Evolutionary conservation across 257 asterid species (phyloP).

Genomic region (Solanum peruvianum): DNA sequence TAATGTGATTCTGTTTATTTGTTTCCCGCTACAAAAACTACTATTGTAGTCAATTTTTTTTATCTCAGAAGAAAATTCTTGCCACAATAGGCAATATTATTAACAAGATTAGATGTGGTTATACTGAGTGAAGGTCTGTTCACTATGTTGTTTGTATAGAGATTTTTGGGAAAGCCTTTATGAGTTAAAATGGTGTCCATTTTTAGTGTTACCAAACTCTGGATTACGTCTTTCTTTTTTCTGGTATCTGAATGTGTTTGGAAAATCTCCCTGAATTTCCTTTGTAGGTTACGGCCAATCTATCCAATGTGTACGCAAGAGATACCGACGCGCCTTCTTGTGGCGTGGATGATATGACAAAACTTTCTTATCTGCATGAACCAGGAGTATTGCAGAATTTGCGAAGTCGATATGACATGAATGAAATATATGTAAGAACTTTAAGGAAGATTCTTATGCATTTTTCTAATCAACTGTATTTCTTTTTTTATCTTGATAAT

Average conservation of each 20-base stretch:
- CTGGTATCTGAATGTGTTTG: background rate
- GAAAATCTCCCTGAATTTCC: background rate
- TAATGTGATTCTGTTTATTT: background rate
- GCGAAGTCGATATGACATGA: conserved; percentile 52
- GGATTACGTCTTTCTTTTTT: background rate
- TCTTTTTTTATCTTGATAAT: background rate
- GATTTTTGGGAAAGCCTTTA: background rate
- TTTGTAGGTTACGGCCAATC: conserved; percentile 44
- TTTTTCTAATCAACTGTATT: background rate
- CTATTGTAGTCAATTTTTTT: background rate
- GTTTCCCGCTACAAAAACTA: background rate
- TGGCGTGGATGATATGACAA: conserved; percentile 94
- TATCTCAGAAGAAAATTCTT: background rate
- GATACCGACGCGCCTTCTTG: conserved; percentile 63
- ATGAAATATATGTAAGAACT: conserved; percentile 74
- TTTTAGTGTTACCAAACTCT: background rate
- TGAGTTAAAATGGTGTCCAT: background rate
- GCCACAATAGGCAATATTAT: background rate
- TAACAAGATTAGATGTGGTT: background rate
- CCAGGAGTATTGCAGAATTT: conserved; percentile 81
- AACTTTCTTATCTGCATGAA: conserved; percentile 83
- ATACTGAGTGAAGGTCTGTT: background rate
- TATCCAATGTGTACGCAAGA: conserved; percentile 44
- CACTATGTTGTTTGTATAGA: background rate
- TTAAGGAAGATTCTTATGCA: background rate